Base-by-base conservation (phyloP, 2,329 filamentous ascomycete species). In the Neocucurbitaria cava region DNA sequence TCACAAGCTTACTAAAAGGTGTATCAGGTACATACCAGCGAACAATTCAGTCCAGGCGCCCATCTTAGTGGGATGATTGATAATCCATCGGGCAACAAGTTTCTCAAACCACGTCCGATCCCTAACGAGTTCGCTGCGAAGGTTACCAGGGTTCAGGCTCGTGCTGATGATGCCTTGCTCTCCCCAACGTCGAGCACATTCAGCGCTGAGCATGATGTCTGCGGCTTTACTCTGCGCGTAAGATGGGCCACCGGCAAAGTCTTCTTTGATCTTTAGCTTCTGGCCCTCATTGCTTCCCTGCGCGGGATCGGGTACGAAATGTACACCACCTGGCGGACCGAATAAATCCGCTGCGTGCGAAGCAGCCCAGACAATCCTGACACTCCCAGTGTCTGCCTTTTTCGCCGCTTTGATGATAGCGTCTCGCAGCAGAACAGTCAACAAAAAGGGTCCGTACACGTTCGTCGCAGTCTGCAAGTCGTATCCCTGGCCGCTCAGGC, bases 131-230 rank as follows among this genome's bases (percentile, higher is more conserved):
- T 18, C 40, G 72, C 76, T 79, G 36, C 53, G 65, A 59, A 80
- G 70, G 26, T 78, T 72, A 1, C 78, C 78, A 0, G 78, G 78
- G 59, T 79, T 78, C 17, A 73, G 23, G 17, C n/a, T 24, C 4
- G 47, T 56, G 51, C 52, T 60, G 24, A 65, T 47, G 35, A 67
- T 52, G 28, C 52, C 60, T 11, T 59, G 9, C 1, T 46, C 26
- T 17, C 56, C 54, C 36, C 42, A 55, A 18, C 56, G 50, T 23
- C 24, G 13, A 3, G 58, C 61, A 33, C 35, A 46, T 50, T 65
- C 58, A 20, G 38, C 20, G 5, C 54, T 56, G 1, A 65, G 53
- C 33, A 59, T 59, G 15, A 52, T 31, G 38, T 64, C 59, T 20
- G 56, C 62, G 18, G 40, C 49, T 51, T 66, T 66, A 17, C 41